Conservation (phyloP, 257 asterid genomes). For the Osmanthus fragrans region DNA sequence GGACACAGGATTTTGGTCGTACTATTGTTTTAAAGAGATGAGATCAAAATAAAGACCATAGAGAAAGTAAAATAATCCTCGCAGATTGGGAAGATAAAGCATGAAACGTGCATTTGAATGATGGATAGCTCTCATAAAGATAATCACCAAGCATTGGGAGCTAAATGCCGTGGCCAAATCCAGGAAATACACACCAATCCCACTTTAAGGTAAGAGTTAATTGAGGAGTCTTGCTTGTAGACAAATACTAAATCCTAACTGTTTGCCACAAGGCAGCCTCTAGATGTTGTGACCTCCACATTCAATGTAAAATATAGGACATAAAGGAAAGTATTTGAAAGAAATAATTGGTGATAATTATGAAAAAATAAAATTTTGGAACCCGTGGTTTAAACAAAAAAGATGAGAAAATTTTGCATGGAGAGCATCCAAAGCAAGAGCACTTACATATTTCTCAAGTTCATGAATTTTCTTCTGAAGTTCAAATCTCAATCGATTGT, state of each 20-base stretch:
- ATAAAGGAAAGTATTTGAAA: background rate
- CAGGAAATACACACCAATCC: background rate
- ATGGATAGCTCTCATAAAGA: background rate
- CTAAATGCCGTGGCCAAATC: background rate
- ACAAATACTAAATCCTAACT: background rate
- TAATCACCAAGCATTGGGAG: background rate
- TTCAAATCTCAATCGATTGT: constrained; percentile 75
- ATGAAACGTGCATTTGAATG: background rate
- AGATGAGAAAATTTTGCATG: background rate
- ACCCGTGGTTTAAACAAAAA: constrained; percentile 7
- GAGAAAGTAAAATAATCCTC: background rate
- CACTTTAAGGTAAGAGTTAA: background rate
- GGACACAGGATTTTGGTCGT: background rate
- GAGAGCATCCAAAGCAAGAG: constrained; percentile 24
- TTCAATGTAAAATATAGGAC: background rate
- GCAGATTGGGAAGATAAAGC: background rate
- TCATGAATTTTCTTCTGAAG: constrained; percentile 71
- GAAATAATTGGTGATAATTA: background rate
- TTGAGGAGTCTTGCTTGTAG: background rate
- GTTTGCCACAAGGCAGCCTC: background rate
- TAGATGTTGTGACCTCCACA: background rate
- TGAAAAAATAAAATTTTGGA: background rate
- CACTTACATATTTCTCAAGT: constrained; percentile 76
- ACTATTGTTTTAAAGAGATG: background rate
- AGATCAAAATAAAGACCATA: background rate